Conservation (phyloP, 2,329 filamentous ascomycete species). For the Fusarium fracticaudum region DNA sequence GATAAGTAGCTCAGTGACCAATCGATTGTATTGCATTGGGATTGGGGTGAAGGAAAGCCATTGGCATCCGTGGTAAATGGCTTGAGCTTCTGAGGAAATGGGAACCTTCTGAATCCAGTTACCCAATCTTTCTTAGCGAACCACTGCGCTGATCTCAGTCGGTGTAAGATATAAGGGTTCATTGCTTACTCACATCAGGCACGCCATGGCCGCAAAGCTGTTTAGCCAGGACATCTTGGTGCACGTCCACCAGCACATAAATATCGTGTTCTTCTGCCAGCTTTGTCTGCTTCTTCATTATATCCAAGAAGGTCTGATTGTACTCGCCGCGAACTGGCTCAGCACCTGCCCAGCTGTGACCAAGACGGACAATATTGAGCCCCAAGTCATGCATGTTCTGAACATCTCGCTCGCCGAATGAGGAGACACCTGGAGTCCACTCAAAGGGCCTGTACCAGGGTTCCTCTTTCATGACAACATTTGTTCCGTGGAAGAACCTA, state of each 20-base stretch:
- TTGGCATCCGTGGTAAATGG: background rate
- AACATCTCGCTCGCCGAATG: background rate
- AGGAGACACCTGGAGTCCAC: background rate
- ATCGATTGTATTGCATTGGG: background rate
- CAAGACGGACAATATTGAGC: background rate
- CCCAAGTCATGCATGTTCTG: background rate
- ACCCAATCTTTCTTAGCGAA: background rate
- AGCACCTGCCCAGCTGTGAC: background rate
- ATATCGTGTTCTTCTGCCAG: background rate
- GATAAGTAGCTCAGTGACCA: background rate
- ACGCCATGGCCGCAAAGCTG: background rate
- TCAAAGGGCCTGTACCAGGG: background rate
- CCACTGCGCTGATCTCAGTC: background rate
- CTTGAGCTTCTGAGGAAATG: background rate
- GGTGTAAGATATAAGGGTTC: accelerated
- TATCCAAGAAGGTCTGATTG: background rate
- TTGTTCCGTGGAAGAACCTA: background rate
- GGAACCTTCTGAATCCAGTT: accelerated
- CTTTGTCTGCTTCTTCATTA: background rate
- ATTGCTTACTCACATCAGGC: background rate
- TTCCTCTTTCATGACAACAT: background rate
- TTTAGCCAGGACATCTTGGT: background rate
- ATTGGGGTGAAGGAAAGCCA: background rate
- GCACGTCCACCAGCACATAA: background rate
- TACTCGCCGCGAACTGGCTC: background rate